Evolutionary conservation across 495 filamentous ascomycete species (phyloP), one percentile per base, ranked within the genome.

Genomic region (Podospora fimiseda): DNA sequence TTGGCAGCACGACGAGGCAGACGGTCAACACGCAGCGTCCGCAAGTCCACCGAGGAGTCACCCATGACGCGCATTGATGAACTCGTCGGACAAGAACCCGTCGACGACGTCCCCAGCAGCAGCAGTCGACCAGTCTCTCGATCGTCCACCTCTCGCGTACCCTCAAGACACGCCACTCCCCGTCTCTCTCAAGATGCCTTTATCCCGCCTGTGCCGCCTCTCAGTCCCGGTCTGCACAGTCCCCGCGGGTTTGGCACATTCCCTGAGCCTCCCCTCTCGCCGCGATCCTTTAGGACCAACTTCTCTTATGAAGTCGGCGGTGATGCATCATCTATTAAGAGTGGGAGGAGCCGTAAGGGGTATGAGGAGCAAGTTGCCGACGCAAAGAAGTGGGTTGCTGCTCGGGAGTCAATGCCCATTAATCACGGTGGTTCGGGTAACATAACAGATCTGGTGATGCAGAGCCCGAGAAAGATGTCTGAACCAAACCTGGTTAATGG

Each of bases 51-150:
- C 19, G 56, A 59, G 11, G 60, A 62, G 11, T 50, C 43, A 1
- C 22, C 38, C 0, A 62, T 62, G 60, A 36, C 46, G 2, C 48
- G 60, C 33, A 62, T 62, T 45, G 60, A 59, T 39, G 60, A 62
- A 33, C 21, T 59, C 33, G 42, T 47, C 3, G 27, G 11, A 9
- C 15, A 33, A 8, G 50, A 46, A 4, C 46, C 48, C 3, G 45
- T 3, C 13, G 9, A 47, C 3, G 42, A 9, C n/a, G 13, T 27
- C 16, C 44, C 15, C 21, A 47, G 15, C 21, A 47, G 14, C 18
- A 22, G 8, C 20, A 41, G 19, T 1, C 11, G 24, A n/a, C 42
- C 21, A 6, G 19, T 22, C 24, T 43, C 13, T 18, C 45, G 33
- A n/a, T 33, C 18, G 15, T 16, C 20, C 11, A 14, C 45, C 7